These are phyloP conservation scores for Cercospora janseana DNA, from an alignment of 2,329 filamentous ascomycete species.

Conservation along the genomic window DNA sequence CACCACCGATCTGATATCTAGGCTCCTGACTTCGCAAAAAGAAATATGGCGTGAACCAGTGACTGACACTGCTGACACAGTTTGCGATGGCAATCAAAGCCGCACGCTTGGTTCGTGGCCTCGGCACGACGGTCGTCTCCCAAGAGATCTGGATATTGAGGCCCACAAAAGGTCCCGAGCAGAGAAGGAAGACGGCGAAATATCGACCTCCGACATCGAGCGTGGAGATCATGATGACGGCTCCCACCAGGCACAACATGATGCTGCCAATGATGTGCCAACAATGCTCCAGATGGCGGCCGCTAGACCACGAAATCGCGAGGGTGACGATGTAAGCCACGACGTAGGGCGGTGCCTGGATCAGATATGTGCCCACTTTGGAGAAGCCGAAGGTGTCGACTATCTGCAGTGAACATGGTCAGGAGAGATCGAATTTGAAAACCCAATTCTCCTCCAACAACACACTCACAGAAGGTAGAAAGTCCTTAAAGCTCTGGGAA, in stretches of 20 bases:
- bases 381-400: conserved; percentile 14
- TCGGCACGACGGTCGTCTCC: conserved; percentile 13
- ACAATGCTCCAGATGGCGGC: conserved; percentile 11
- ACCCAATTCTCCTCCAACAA: not conserved
- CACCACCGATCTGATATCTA: conserved; percentile 20
- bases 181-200: conserved; percentile 16
- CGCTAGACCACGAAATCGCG: conserved; percentile 2
- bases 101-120: conserved; percentile 12
- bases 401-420: not conserved
- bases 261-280: conserved; percentile 14
- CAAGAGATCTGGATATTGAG: conserved; percentile 17
- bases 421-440: not conserved
- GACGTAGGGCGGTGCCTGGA: conserved; percentile 12
- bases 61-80: conserved; percentile 13
- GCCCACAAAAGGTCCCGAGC: conserved; percentile 9
- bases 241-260: conserved; percentile 7
- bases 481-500: conserved; percentile 24
- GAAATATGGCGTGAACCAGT: conserved; percentile 24
- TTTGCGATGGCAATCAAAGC: conserved; percentile 14
- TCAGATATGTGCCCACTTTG: conserved; percentile 13
- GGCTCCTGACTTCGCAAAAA: conserved; percentile 20
- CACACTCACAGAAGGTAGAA: conserved; percentile 13
- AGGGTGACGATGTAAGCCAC: conserved; percentile 13
- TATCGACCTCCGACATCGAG: conserved; percentile 15
- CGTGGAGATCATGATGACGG: conserved; percentile 15